A percentile compares a stretch with the other conserved stretches of the same genome.
phyloP scores from a whole-genome alignment of 331 rosid species.

The Malus hybrid region DNA sequence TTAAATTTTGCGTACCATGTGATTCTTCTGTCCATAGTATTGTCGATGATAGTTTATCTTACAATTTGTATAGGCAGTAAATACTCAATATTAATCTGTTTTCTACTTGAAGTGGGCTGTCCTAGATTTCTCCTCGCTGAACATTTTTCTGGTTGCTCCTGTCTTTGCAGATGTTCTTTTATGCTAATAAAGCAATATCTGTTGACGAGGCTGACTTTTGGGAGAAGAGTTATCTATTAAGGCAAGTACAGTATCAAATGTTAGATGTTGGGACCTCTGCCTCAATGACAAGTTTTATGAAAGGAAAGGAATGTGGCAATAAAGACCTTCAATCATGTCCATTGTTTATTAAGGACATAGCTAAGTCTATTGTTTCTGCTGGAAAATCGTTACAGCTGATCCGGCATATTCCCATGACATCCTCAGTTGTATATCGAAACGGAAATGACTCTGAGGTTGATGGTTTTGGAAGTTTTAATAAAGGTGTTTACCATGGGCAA shows the following conservation, averaged over 20 bases:
- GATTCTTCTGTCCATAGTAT: not conserved
- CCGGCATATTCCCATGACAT: constrained; percentile 48
- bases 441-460: constrained; percentile 44
- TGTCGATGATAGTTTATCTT: constrained; percentile 2
- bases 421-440: constrained; percentile 31
- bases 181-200: constrained; percentile 57
- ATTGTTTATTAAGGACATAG: constrained; percentile 65
- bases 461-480: constrained; percentile 24
- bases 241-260: constrained; percentile 36
- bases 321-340: constrained; percentile 60
- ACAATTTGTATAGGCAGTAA: not conserved
- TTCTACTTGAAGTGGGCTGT: not conserved
- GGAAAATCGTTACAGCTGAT: constrained; percentile 95
- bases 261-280: constrained; percentile 31
- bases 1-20: not conserved
- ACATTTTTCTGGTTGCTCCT: constrained; percentile 12
- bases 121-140: constrained; percentile 1
- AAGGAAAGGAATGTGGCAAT: constrained; percentile 48
- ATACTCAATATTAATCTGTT: not conserved
- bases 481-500: constrained; percentile 36
- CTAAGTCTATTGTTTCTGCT: constrained; percentile 78
- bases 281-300: constrained; percentile 26
- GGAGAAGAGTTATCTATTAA: constrained; percentile 88
- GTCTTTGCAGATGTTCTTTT: constrained; percentile 73
- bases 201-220: constrained; percentile 85